phyloP scores from a whole-genome alignment of 1,284 basidiomycete genomes.

The Moniliella sp. region DNA sequence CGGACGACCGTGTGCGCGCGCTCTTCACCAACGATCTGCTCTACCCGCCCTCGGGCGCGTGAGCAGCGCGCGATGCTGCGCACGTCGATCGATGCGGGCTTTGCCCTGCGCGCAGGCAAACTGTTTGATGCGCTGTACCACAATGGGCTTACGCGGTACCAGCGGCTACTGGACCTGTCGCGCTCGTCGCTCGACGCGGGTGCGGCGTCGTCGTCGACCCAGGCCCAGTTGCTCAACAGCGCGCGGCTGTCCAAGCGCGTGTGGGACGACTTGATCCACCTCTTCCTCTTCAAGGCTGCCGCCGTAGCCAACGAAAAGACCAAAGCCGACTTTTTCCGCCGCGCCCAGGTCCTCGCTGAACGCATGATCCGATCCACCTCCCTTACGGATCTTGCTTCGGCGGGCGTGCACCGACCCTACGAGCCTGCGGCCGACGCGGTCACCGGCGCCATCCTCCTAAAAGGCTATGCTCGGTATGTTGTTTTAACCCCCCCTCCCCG shows the following conservation, averaged over 20 bases:
- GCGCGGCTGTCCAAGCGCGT: slow-evolving; percentile 9
- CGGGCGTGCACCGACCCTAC: neutral
- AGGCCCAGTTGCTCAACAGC: neutral
- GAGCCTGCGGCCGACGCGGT: neutral
- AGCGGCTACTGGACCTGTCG: slow-evolving; percentile 3
- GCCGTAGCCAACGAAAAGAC: slow-evolving; percentile 9
- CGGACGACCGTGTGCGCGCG: slow-evolving; percentile 1
- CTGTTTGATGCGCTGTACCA: slow-evolving; percentile 17
- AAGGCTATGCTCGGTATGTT: neutral
- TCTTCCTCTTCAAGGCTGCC: slow-evolving; percentile 18
- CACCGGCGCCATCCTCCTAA: neutral
- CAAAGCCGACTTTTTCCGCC: slow-evolving; percentile 10
- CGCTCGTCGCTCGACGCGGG: neutral
- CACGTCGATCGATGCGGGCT: slow-evolving; percentile 20
- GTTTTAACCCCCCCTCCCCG: neutral
- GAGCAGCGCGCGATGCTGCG: slow-evolving; percentile 20
- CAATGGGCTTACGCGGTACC: slow-evolving; percentile 9
- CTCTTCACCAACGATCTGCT: slow-evolving; percentile 10
- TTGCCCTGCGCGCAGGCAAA: slow-evolving; percentile 20
- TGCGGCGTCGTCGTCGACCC: neutral
- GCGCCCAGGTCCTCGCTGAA: slow-evolving; percentile 15
- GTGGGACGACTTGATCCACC: slow-evolving; percentile 23
- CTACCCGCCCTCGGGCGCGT: slow-evolving; percentile 13
- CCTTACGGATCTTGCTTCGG: neutral
- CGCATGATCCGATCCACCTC: slow-evolving; percentile 10